Evolutionary conservation across 1,139 yeast genomes (phyloP).

Genomic region (Saccharomyces hybrid): DNA sequence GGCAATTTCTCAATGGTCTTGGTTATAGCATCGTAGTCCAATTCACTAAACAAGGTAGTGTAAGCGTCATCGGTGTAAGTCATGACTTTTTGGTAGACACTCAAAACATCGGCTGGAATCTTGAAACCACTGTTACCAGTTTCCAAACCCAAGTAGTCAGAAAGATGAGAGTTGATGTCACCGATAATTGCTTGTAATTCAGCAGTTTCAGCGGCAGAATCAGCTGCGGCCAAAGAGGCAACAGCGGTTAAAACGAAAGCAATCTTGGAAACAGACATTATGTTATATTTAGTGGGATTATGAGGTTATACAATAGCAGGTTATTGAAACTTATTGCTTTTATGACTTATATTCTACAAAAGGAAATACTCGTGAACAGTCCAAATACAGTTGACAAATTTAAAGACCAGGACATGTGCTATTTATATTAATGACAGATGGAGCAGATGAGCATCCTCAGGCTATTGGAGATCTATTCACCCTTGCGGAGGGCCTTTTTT

Average conservation of each 20-base stretch:
- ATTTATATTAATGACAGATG: background rate
- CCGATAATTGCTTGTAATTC: constrained; percentile 14
- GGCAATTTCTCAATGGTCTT: constrained; percentile 36
- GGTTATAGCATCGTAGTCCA: constrained; percentile 27
- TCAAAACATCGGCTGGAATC: constrained; percentile 30
- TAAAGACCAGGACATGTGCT: background rate
- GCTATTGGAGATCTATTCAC: background rate
- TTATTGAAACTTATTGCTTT: background rate
- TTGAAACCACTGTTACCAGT: constrained; percentile 12
- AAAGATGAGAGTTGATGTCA: constrained; percentile 13
- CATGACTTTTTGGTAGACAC: constrained; percentile 29
- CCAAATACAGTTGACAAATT: background rate
- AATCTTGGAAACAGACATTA: constrained; percentile 5
- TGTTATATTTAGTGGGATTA: background rate
- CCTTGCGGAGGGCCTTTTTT: background rate
- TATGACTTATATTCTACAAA: background rate
- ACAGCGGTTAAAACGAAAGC: constrained; percentile 7
- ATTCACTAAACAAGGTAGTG: constrained; percentile 33
- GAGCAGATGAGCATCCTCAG: background rate
- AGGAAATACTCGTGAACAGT: background rate
- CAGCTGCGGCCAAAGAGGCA: constrained; percentile 9
- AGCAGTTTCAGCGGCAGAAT: constrained; percentile 10
- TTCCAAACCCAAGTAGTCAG: constrained; percentile 14
- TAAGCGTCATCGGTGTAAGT: constrained; percentile 40
- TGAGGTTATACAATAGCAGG: background rate